Percentiles rank a stretch among this genome's conserved stretches.
Conservation (phyloP, 345 rosid genomes). For the Eucalyptus globulus region DNA sequence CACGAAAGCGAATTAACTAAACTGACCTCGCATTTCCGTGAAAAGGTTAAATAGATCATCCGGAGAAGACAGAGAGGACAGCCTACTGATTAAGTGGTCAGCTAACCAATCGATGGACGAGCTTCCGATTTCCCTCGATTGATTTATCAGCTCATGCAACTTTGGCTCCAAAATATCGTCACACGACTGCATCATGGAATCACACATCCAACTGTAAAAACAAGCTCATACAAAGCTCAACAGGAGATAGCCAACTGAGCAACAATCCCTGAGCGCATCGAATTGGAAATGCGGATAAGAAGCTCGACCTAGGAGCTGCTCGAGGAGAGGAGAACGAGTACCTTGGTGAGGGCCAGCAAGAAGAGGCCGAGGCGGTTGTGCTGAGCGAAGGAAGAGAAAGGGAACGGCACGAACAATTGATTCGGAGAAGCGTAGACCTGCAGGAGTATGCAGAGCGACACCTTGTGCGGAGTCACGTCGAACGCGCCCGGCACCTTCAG, state of each 20-base stretch:
- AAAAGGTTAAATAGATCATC: conserved; percentile 83
- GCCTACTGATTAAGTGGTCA: conserved; percentile 49
- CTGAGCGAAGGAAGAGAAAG: conserved; percentile 79
- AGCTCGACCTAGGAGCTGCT: not conserved
- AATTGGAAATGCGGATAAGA: not conserved
- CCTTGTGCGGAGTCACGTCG: conserved; percentile 77
- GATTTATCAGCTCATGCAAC: conserved; percentile 55
- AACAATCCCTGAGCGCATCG: not conserved
- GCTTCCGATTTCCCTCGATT: conserved; percentile 57
- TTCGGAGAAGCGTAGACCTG: conserved; percentile 74
- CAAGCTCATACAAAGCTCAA: not conserved
- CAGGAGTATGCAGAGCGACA: conserved; percentile 68
- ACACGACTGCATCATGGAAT: conserved; percentile 40
- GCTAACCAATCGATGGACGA: conserved; percentile 52
- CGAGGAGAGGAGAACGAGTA: not conserved
- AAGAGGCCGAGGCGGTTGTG: conserved; percentile 84
- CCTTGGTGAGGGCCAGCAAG: conserved; percentile 82
- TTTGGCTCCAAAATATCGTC: conserved; percentile 81
- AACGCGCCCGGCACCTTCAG: conserved; percentile 34
- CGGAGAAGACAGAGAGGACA: conserved; percentile 58
- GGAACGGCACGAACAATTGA: conserved; percentile 46
- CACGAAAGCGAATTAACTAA: not conserved
- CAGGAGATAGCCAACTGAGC: not conserved
- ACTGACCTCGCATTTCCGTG: conserved; percentile 70
- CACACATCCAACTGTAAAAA: not conserved